A percentile compares a stretch with the other conserved stretches of the same genome.
Conservation (phyloP, 2,329 filamentous ascomycete genomes). For the Botrytis deweyae region DNA sequence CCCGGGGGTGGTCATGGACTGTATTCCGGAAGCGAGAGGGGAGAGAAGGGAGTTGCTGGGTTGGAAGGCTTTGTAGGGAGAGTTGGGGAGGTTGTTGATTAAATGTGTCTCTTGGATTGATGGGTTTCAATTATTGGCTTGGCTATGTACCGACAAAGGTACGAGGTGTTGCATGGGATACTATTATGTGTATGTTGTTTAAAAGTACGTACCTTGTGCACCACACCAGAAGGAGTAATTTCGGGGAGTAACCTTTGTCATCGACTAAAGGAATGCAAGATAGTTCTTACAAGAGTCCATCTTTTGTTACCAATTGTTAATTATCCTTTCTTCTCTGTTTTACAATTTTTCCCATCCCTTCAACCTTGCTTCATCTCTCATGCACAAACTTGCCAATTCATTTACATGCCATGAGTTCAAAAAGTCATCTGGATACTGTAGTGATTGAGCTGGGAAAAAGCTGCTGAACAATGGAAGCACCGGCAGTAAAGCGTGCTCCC, state of each 20-base stretch:
- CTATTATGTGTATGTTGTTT: background rate
- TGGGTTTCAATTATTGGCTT: background rate
- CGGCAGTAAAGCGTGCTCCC: no score
- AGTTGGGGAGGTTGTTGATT: conserved; percentile 62
- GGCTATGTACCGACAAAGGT: background rate
- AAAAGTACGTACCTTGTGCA: background rate
- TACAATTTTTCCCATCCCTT: no score
- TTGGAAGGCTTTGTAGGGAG: conserved; percentile 72
- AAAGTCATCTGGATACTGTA: no score
- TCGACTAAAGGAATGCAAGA: background rate
- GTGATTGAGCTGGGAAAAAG: no score
- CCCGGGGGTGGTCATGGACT: conserved; percentile 66
- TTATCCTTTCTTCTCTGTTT: no score
- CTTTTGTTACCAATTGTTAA: no score
- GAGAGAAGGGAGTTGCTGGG: conserved; percentile 55
- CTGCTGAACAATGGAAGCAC: no score
- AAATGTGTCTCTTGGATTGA: conserved; percentile 28
- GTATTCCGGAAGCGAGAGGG: conserved; percentile 54
- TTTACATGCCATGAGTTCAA: no score
- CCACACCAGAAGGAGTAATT: background rate
- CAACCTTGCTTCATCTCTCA: no score
- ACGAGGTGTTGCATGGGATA: background rate
- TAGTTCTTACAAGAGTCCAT: no score
- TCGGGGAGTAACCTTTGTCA: background rate
- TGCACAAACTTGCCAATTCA: no score